These are phyloP conservation scores for Castanea crenata DNA, from an alignment of 306 rosid species.

Conservation along the genomic window DNA sequence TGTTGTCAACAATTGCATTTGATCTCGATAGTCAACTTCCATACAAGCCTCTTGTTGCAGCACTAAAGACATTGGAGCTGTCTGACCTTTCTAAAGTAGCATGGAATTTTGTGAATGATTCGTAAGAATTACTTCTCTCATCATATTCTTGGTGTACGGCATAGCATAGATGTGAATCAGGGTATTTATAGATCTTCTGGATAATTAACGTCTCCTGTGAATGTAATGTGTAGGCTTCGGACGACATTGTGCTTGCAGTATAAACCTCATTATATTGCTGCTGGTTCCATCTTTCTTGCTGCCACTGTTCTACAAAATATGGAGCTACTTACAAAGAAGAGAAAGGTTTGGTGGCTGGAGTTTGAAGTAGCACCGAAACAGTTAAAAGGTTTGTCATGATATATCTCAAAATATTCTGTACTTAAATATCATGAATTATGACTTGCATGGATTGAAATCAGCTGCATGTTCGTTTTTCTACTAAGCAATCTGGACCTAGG, in stretches of 20 bases:
- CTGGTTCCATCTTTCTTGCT: conserved; percentile 54
- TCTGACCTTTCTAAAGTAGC: conserved; percentile 44
- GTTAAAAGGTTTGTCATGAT: conserved; percentile 34
- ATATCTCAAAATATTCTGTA: background rate
- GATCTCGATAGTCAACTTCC: conserved; percentile 49
- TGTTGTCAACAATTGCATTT: conserved; percentile 44
- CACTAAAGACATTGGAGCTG: conserved; percentile 39
- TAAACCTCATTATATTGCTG: conserved; percentile 52
- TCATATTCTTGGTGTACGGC: background rate
- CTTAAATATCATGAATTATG: background rate
- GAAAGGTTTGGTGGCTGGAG: conserved; percentile 52
- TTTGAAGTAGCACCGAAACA: conserved; percentile 45
- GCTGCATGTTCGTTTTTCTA: background rate
- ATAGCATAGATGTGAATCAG: background rate
- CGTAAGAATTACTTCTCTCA: conserved; percentile 28
- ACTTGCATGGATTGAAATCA: background rate
- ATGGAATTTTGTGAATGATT: conserved; percentile 55
- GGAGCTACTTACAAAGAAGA: conserved; percentile 41
- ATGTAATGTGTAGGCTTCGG: conserved; percentile 36
- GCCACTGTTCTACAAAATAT: conserved; percentile 40
- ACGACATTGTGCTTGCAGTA: conserved; percentile 55
- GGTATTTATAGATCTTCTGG: background rate
- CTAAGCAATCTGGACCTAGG: background rate
- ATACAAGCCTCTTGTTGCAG: conserved; percentile 44
- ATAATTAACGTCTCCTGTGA: background rate